Conservation (phyloP, 1,139 yeast genomes). For the Pichia sp. region DNA sequence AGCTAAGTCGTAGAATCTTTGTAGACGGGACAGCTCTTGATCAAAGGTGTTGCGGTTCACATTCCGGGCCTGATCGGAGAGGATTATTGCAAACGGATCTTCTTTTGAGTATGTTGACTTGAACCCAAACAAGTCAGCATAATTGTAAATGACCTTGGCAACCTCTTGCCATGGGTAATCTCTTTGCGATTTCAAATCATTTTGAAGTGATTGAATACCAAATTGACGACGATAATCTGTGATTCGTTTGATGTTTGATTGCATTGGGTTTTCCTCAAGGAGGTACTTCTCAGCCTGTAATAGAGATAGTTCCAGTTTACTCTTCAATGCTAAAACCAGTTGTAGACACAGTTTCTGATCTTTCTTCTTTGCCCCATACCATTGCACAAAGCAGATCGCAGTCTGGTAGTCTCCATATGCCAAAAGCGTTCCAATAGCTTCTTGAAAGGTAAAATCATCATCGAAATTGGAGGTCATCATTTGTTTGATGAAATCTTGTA, state of each 20-base stretch:
- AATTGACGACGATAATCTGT: conserved; percentile 10
- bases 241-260: background rate
- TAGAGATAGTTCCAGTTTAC: conserved; percentile 18
- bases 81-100: conserved; percentile 13
- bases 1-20: conserved; percentile 12
- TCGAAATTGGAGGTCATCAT: conserved; percentile 14
- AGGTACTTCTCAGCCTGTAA: conserved; percentile 19
- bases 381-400: conserved; percentile 22
- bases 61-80: conserved; percentile 11
- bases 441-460: conserved; percentile 16
- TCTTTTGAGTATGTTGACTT: conserved; percentile 11
- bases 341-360: conserved; percentile 11
- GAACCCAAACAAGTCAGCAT: conserved; percentile 16
- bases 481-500: conserved; percentile 10
- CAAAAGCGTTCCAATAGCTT: conserved; percentile 19
- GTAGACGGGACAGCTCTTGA: conserved; percentile 4
- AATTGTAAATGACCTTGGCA: conserved; percentile 16
- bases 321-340: conserved; percentile 15
- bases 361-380: conserved; percentile 16
- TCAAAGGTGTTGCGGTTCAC: conserved; percentile 11
- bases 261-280: conserved; percentile 2
- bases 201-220: conserved; percentile 16
- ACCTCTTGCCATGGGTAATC: conserved; percentile 24
- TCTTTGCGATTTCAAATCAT: conserved; percentile 10
- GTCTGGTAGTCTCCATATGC: conserved; percentile 22